phyloP scores from a whole-genome alignment of 257 asterid species.

The Verbena officinalis region DNA sequence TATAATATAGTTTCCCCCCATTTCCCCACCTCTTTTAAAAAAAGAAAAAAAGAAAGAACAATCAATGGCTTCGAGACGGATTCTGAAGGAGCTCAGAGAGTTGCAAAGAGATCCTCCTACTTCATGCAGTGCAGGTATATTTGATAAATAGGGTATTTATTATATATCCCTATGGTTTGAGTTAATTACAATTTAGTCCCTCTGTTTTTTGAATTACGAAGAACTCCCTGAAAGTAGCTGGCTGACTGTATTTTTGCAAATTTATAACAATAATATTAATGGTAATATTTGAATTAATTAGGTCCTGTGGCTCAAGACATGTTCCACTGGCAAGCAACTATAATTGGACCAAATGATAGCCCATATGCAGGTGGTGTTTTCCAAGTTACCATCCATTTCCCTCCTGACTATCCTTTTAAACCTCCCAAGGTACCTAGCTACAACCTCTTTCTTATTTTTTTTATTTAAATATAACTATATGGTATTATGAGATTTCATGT shows the following conservation, averaged over 20 bases:
- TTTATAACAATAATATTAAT: no score
- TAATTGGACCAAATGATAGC: slow-evolving; percentile 87
- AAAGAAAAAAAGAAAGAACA: no score
- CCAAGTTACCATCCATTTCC: slow-evolving; percentile 88
- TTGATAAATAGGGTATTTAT: background rate
- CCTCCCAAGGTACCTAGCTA: slow-evolving; percentile 91
- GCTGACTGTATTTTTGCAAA: no score
- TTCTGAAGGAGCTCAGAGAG: slow-evolving; percentile 82
- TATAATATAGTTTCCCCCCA: background rate
- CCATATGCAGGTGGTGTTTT: slow-evolving; percentile 89
- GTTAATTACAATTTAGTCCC: background rate
- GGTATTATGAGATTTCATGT: no score
- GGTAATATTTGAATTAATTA: slow-evolving; percentile 12
- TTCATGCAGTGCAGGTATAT: slow-evolving; percentile 86
- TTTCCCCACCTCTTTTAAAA: no score
- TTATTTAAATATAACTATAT: no score
- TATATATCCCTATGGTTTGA: background rate
- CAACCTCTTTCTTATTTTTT: background rate
- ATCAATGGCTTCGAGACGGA: slow-evolving; percentile 81
- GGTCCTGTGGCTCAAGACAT: slow-evolving; percentile 87
- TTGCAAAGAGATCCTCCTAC: slow-evolving; percentile 94
- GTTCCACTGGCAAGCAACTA: slow-evolving; percentile 96
- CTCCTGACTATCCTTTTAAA: slow-evolving; percentile 89
- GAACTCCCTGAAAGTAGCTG: no score
- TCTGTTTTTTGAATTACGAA: no score